Percentiles rank a stretch among this genome's conserved stretches.
These are phyloP conservation scores for Plicaturopsis crispa DNA, from an alignment of 768 basidiomycete species.

Conservation along the genomic window DNA sequence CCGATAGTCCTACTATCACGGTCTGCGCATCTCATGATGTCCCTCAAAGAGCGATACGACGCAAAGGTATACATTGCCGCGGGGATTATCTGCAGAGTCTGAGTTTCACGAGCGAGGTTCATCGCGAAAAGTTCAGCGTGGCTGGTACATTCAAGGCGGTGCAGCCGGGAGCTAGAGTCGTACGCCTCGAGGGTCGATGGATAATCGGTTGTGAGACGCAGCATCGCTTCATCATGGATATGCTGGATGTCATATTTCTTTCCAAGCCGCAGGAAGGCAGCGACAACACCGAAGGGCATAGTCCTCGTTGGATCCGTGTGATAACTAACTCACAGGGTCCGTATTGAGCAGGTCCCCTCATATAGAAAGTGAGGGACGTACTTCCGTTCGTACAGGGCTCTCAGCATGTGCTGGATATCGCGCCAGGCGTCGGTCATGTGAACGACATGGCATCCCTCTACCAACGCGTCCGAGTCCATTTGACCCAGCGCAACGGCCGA, in stretches of 20 bases:
- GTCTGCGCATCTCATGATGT: too few species aligned
- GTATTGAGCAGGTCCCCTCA: too few species aligned
- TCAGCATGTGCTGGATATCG: constrained; percentile 1
- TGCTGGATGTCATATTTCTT: constrained; percentile 11
- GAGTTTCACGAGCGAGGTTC: not conserved
- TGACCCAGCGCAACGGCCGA: too few species aligned
- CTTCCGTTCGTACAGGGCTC: not conserved
- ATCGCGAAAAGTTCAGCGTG: not conserved
- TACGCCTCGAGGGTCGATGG: not conserved
- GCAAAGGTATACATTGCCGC: not conserved
- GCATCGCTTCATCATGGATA: constrained; percentile 8
- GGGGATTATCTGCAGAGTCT: not conserved
- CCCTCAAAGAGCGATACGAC: too few species aligned
- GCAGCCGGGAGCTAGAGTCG: too few species aligned
- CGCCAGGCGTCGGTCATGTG: not conserved
- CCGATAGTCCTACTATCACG: too few species aligned
- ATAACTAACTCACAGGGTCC: too few species aligned
- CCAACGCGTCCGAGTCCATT: constrained; percentile 1
- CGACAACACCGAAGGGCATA: constrained; percentile 1
- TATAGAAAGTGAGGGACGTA: not conserved
- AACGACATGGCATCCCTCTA: constrained; percentile 2
- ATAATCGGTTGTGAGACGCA: constrained; percentile 1
- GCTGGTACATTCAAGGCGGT: too few species aligned
- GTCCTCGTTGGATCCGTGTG: too few species aligned
- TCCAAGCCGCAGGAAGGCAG: constrained; percentile 10